Base-by-base conservation (phyloP, 805 yeast species). In the Metschnikowia shivogae region DNA sequence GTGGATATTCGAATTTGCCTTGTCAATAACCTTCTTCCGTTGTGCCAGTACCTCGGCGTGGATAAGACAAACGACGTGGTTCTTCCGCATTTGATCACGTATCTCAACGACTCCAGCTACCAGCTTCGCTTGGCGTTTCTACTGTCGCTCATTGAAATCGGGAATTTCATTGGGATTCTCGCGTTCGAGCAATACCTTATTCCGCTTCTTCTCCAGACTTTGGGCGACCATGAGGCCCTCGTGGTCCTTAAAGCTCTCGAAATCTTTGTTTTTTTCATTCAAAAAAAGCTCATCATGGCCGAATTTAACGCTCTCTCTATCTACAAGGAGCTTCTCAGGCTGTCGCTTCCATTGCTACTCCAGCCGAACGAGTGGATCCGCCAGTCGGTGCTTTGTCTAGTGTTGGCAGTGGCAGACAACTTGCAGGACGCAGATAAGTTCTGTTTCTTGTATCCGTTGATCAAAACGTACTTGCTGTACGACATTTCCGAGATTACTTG, bases 331-430 rank as follows among this genome's bases (percentile, higher is more conserved):
- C 48, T 71, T 12, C 50, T 71, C 12, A 26, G 44, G 0, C 63
- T 54, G 43, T 62, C 68, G 0, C 66, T 82, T 3, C 78, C 81
- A 44, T 72, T 92, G 24, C 58, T 86, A 0, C 62, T 90, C 7
- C 97, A 90, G 59, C 98, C 98, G 0, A 90, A 89, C 61, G 84
- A 80, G 43, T 83, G 95, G 82, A 83, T 92, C 9, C 65, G 96
- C 32, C 88, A 86, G 51, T 76, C 84, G 1, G 78, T 85, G 0
- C 56, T 89, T 35, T 65, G 73, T 2, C 69, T 89, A 40, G 69
- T 89, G 1, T 68, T 85, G 2, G 74, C 84, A 0, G 75, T 87
- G 1, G 79, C 86, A 1, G 70, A 73, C 2, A 80, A 80, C 54
- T 62, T 89, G 22, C 72, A 84, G 10, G 72, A 80, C 19, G 93